Evolutionary conservation across 106 monocot genomes (phyloP), one percentile per base, ranked within the genome.

Genomic region (Dioscorea alata): DNA sequence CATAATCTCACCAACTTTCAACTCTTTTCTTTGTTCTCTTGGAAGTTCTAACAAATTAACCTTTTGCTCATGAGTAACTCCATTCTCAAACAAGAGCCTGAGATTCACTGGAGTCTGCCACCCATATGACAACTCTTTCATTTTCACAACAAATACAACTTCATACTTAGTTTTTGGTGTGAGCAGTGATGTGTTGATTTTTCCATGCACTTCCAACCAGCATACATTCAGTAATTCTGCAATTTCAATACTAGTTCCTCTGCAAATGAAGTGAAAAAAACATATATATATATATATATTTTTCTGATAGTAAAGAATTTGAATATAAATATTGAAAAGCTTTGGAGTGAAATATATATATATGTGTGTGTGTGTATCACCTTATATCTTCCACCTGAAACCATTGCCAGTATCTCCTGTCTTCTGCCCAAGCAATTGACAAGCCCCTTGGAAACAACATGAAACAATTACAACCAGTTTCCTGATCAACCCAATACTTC

Each of bases 121-220:
- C 2, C 81, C 86, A 42, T 69, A 79, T 4, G 77, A 58, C 2
- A 24, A 24, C 33, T 81, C 69, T 9, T 61, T 65, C 50, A 90
- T 60, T 76, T 64, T 78, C 73, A 86, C 81, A 9, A 81, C 13
- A 18, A 86, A 86, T 17, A 66, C 62, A 8, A 81, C 79, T 28
- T 84, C 81, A n/a, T 90, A 90, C 12, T 14, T 65, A 32, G 66
- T 32, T 23, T 62, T 71, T 12, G 90, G 90, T 20, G 83, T 86
- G 7, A 90, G 78, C 49, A 61, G 24, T 13, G 76, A 78, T 5
- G 60, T 33, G 6, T 81, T 61, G 0, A 86, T 50, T 31, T 51
- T 81, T 12, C 83, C 86, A 53, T 79, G 81, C 13, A 90, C 60
- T 71, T 90, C 86, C 14, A 90, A 74, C 90, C 90, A 90, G 24